Conservation (phyloP, 1,139 yeast species). For the Lodderomyces metapsilosis region DNA sequence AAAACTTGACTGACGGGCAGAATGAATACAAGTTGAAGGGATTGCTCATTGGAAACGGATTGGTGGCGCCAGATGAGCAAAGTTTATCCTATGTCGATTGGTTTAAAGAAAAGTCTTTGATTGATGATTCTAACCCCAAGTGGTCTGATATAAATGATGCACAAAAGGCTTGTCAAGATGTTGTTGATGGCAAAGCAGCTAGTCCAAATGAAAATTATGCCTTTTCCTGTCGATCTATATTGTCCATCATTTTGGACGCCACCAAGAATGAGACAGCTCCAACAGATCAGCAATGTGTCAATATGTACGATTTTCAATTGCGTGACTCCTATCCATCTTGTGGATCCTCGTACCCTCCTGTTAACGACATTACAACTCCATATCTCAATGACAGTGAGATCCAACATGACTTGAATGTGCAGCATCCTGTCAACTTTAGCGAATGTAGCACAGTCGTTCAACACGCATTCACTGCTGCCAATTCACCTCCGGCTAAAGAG, state of each 20-base stretch:
- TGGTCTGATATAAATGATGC: constrained; percentile 43
- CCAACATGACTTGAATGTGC: not conserved
- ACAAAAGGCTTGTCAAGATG: constrained; percentile 60
- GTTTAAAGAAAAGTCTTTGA: constrained; percentile 56
- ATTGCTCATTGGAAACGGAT: constrained; percentile 87
- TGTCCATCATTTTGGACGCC: constrained; percentile 39
- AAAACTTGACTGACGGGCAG: constrained; percentile 20
- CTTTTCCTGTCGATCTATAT: constrained; percentile 16
- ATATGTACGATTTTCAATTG: constrained; percentile 77
- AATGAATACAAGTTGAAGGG: constrained; percentile 55
- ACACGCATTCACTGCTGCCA: not conserved
- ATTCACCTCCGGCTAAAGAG: not conserved
- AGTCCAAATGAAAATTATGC: not conserved
- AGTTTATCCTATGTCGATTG: constrained; percentile 79
- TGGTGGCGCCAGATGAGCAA: constrained; percentile 88
- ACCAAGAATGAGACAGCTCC: constrained; percentile 30
- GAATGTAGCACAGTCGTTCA: not conserved
- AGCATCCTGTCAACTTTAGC: not conserved
- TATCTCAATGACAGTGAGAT: not conserved
- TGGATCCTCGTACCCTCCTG: constrained; percentile 8
- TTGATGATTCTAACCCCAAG: constrained; percentile 38
- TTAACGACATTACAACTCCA: not conserved
- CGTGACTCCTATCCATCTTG: constrained; percentile 60
- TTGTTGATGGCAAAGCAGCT: constrained; percentile 13
- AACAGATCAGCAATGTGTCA: constrained; percentile 54